Percentiles rank a stretch among this genome's conserved stretches.
Conservation (phyloP, 2,329 filamentous ascomycete species). For the Aspergillus latus region DNA sequence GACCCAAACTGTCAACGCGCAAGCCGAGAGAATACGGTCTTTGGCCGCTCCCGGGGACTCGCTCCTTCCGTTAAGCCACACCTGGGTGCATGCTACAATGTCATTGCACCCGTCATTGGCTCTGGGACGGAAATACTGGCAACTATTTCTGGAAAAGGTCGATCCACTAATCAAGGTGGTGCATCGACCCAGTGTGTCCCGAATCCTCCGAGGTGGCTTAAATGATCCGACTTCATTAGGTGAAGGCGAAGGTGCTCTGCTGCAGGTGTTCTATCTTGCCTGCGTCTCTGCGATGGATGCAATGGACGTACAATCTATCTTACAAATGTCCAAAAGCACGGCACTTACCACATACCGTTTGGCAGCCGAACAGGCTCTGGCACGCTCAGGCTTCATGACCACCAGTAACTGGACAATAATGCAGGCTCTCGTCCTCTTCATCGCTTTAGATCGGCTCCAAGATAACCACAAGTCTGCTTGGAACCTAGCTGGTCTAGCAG, state of each 20-base stretch:
- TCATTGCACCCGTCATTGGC: constrained; percentile 11
- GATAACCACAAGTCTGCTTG: constrained; percentile 25
- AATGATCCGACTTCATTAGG: constrained; percentile 47
- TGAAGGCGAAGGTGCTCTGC: constrained; percentile 53
- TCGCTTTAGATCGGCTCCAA: constrained; percentile 44
- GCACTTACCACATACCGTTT: constrained; percentile 57
- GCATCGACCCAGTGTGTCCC: constrained; percentile 53
- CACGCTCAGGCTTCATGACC: constrained; percentile 58
- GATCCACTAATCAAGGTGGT: constrained; percentile 58
- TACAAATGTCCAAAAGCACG: constrained; percentile 29
- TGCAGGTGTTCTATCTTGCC: constrained; percentile 60
- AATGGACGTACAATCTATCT: constrained; percentile 35
- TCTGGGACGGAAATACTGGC: constrained; percentile 21
- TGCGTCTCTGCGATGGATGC: constrained; percentile 50
- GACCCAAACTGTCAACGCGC: constrained; percentile 1
- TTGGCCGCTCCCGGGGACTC: neutral
- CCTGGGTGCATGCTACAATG: constrained; percentile 2
- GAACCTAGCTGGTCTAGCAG: constrained; percentile 29
- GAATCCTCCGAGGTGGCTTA: constrained; percentile 47
- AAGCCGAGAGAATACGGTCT: constrained; percentile 1
- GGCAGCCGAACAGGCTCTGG: constrained; percentile 57
- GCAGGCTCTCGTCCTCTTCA: constrained; percentile 58
- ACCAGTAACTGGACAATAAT: constrained; percentile 58
- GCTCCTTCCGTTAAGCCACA: constrained; percentile 4
- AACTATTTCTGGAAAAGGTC: constrained; percentile 35